Percentiles rank a stretch among this genome's conserved stretches.
phyloP scores from a whole-genome alignment of 257 asterid genomes.

The Penstemon eatonii region DNA sequence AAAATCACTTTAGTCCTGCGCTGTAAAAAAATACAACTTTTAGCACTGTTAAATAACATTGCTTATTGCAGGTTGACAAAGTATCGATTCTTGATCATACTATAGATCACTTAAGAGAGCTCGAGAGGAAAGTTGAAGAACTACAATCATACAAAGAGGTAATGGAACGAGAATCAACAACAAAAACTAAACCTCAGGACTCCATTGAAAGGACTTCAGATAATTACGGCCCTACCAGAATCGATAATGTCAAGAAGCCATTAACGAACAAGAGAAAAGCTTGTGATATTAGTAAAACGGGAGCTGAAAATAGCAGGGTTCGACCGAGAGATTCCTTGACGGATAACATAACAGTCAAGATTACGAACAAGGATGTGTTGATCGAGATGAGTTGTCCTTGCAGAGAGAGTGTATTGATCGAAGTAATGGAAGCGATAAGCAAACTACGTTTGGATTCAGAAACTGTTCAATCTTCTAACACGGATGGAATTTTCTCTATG shows the following conservation, averaged over 20 bases:
- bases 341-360: slow-evolving; percentile 46
- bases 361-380: slow-evolving; percentile 51
- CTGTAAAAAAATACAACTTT: too few relatives aligned
- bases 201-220: slow-evolving; percentile 66
- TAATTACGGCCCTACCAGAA: slow-evolving; percentile 45
- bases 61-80: slow-evolving; percentile 77
- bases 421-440: slow-evolving; percentile 55
- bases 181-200: slow-evolving; percentile 47
- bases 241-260: slow-evolving; percentile 37
- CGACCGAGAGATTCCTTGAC: slow-evolving; percentile 37
- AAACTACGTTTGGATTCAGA: slow-evolving; percentile 56
- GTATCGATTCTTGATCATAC: slow-evolving; percentile 79
- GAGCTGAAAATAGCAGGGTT: slow-evolving; percentile 33
- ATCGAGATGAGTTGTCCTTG: slow-evolving; percentile 63
- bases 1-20: too few relatives aligned
- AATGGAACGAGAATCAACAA: slow-evolving; percentile 36
- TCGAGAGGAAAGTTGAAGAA: slow-evolving; percentile 67
- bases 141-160: slow-evolving; percentile 61
- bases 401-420: slow-evolving; percentile 54
- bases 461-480: slow-evolving; percentile 61
- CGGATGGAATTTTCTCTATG: slow-evolving; percentile 59
- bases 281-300: slow-evolving; percentile 38
- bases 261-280: slow-evolving; percentile 63
- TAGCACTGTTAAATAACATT: not conserved
- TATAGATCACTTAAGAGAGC: slow-evolving; percentile 71